Evolutionary conservation across 192 early-diverging fungal species (phyloP).

Genomic region (Entomortierella beljakovae): DNA sequence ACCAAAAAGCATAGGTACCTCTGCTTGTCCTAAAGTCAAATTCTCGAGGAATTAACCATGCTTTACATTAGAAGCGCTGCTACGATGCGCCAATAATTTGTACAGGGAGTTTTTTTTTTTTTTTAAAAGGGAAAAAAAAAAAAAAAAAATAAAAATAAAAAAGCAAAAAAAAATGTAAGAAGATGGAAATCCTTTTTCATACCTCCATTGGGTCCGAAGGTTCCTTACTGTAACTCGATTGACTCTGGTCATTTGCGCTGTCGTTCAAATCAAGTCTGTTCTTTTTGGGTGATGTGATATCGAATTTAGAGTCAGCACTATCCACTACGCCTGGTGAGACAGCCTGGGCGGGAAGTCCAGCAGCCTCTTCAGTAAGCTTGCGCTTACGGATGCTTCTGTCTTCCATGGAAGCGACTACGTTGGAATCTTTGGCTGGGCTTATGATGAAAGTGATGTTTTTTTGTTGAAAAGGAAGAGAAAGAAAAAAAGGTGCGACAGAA

Average conservation of each 20-base stretch:
- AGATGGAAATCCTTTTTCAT: not conserved
- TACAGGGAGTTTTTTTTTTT: no score
- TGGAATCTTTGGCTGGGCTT: slow-evolving; percentile 53
- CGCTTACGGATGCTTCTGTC: slow-evolving; percentile 59
- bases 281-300: slow-evolving; percentile 17
- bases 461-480: not conserved
- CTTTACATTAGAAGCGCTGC: not conserved
- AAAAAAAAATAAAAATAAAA: not conserved
- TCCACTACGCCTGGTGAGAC: slow-evolving; percentile 6
- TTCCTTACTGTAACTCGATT: slow-evolving; percentile 11
- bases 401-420: slow-evolving; percentile 54
- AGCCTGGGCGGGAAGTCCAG: slow-evolving; percentile 19
- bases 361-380: slow-evolving; percentile 54
- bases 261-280: slow-evolving; percentile 14
- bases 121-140: slow-evolving; percentile 9
- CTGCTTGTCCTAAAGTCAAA: no score
- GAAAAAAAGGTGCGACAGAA: not conserved
- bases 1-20: no score
- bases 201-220: slow-evolving; percentile 5
- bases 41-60: no score
- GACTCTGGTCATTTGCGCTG: slow-evolving; percentile 4
- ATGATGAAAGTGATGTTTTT: slow-evolving; percentile 30
- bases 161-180: not conserved
- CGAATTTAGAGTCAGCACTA: not conserved
- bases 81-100: not conserved